Evolutionary conservation across 1,284 basidiomycete genomes (phyloP).

Genomic region (Malassezia arunalokei): DNA sequence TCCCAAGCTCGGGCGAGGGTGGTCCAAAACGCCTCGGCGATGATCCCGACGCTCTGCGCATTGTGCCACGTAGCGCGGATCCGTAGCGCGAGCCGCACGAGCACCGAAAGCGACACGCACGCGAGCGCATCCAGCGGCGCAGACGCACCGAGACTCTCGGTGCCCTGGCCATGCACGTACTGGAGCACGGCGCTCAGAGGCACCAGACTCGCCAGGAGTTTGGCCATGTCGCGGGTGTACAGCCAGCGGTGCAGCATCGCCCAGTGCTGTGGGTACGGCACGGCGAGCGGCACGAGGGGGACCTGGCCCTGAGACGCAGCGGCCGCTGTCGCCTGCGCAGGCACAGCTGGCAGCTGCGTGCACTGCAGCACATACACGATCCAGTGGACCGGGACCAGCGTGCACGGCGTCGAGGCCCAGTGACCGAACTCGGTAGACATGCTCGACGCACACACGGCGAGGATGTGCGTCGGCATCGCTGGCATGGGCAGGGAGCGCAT

Average conservation of each 20-base stretch:
- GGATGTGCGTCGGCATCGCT: constrained; percentile 9
- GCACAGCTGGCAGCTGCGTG: constrained; percentile 2
- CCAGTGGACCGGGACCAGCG: constrained; percentile 16
- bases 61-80: constrained; percentile 17
- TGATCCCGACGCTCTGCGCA: constrained; percentile 6
- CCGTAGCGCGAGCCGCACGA: not conserved
- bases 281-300: constrained; percentile 2
- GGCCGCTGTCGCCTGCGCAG: not conserved
- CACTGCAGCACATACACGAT: constrained; percentile 17
- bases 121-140: constrained; percentile 1
- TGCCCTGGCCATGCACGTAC: not conserved
- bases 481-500: not conserved
- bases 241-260: constrained; percentile 11
- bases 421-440: not conserved
- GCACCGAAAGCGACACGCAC: constrained; percentile 1
- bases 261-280: constrained; percentile 14
- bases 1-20: constrained; percentile 10
- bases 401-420: not conserved
- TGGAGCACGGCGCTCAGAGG: constrained; percentile 3
- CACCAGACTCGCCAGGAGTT: constrained; percentile 9
- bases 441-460: constrained; percentile 1
- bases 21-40: constrained; percentile 7
- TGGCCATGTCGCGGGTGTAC: constrained; percentile 12
- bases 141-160: not conserved
- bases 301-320: not conserved